Conservation (phyloP, 257 asterid genomes). For the Scutellaria galericulata region DNA sequence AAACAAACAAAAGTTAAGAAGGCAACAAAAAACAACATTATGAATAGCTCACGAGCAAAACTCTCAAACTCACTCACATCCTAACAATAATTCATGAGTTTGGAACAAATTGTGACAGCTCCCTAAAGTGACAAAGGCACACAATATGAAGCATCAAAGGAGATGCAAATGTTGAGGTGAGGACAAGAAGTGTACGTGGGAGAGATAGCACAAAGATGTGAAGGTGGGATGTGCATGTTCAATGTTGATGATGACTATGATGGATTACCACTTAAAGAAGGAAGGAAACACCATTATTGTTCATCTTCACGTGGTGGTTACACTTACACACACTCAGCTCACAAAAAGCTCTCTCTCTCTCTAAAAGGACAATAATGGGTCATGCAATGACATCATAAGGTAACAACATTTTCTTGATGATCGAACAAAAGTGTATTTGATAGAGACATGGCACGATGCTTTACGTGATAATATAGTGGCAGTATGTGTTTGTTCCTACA, state of each 20-base stretch:
- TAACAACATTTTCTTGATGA: slow-evolving; percentile 19
- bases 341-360: too few relatives aligned
- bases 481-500: neutral
- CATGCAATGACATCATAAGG: slow-evolving; percentile 23
- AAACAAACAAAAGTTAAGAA: too few relatives aligned
- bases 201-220: neutral
- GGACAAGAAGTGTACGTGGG: slow-evolving; percentile 27
- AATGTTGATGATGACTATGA: slow-evolving; percentile 23
- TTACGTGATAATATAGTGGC: too few relatives aligned
- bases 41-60: too few relatives aligned
- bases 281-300: slow-evolving; percentile 30
- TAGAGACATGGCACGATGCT: neutral
- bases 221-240: neutral
- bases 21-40: too few relatives aligned
- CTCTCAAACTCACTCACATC: too few relatives aligned
- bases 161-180: neutral
- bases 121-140: too few relatives aligned
- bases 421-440: neutral
- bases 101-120: neutral
- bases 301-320: slow-evolving; percentile 47
- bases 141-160: neutral
- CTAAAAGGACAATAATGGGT: too few relatives aligned
- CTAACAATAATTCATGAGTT: neutral
- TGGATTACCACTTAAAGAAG: slow-evolving; percentile 28
- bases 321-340: slow-evolving; percentile 30